Evolutionary conservation across 345 rosid genomes (phyloP), one percentile per base, ranked within the genome.

Genomic region (Jatropha curcas): DNA sequence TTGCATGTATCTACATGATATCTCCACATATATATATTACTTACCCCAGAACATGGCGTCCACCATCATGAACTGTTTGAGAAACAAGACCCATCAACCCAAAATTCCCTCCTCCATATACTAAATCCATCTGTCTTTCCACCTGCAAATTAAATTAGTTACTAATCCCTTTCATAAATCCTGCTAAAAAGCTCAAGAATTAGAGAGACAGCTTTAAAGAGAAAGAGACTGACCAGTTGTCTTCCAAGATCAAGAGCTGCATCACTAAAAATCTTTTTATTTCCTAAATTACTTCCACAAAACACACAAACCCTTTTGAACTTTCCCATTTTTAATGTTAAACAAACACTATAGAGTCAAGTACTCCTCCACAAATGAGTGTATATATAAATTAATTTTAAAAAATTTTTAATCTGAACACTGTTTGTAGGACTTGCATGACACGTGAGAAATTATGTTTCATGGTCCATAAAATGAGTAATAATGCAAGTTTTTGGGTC

Each of bases 281-380:
- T 76, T 13, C 86, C 86, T 30, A 78, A 71, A 37, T 77, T 82
- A 48, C 86, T 82, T 77, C 86, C 86, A 82, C 86, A 82, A 50
- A 79, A 82, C 24, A 83, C 86, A 71, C 83, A 79, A n/a, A 83
- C 83, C 75, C 80, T 83, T 60, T 74, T 80, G 71, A 83, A 80
- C 35, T 74, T 83, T 13, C 81, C 77, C 86, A 82, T 82, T 48
- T 2, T 4, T 48, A 2, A 13, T 48, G 52, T 17, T 48, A 16
- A 39, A 39, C 43, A 39, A n/a, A 39, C 43, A 39, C 43, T 8
- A 39, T 39, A 8, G 10, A 39, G 43, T 12, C 43, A 5, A 39
- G 43, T 8, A 39, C n/a, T n/a, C n/a, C n/a, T n/a, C n/a, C n/a
- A n/a, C n/a, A n/a, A n/a, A n/a, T 39, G 12, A 6, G 43, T 39